Evolutionary conservation across 768 basidiomycete species (phyloP).

Genomic region (Gloeostereum incarnatum): DNA sequence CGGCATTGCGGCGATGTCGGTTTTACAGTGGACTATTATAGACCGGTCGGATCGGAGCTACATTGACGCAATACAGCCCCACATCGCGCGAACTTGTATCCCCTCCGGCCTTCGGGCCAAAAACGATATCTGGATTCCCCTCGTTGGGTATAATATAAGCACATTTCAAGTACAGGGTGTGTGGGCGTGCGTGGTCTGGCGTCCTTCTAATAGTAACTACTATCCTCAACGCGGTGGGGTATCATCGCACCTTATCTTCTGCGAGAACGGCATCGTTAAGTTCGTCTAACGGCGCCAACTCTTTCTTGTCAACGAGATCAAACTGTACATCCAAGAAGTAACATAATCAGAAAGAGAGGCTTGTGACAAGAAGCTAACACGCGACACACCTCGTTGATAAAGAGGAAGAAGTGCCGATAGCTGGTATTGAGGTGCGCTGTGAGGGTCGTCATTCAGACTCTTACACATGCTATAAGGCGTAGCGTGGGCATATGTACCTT

Average conservation of each 20-base stretch:
- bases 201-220: no score
- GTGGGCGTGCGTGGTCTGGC: no score
- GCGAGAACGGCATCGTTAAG: constrained; percentile 83
- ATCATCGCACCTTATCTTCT: constrained; percentile 38
- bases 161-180: no score
- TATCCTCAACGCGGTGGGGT: no score
- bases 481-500: constrained; percentile 48
- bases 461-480: not conserved
- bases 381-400: constrained; percentile 78
- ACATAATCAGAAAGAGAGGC: not conserved
- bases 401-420: constrained; percentile 96
- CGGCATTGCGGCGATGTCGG: no score
- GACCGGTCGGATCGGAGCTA: no score
- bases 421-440: constrained; percentile 96
- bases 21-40: no score
- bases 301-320: constrained; percentile 93
- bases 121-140: no score
- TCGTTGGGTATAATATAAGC: no score
- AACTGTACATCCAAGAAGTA: constrained; percentile 44
- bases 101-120: no score
- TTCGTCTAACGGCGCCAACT: constrained; percentile 90
- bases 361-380: not conserved
- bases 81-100: no score
- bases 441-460: constrained; percentile 5
- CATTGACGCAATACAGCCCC: no score